Percentiles rank a stretch among this genome's conserved stretches.
Evolutionary conservation across 2,329 filamentous ascomycete species (phyloP).

Genomic region (Sclerotinia minor): DNA sequence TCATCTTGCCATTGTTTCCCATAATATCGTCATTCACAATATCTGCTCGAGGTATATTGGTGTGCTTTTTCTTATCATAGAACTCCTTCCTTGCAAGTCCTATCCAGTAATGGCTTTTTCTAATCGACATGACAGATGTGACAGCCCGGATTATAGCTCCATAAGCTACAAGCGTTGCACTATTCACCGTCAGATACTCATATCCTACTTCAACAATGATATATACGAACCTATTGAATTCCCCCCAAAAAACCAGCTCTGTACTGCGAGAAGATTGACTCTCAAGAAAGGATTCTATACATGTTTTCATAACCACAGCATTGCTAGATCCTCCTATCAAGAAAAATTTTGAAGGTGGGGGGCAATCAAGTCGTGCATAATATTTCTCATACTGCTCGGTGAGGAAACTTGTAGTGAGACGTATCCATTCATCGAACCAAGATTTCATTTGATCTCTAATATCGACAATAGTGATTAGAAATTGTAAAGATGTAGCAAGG

Average conservation of each 20-base stretch:
- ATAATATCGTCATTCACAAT: slow-evolving; percentile 8
- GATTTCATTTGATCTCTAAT: slow-evolving; percentile 12
- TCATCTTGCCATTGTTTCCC: neutral
- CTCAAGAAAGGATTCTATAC: neutral
- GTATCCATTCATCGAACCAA: neutral
- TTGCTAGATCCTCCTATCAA: slow-evolving; percentile 1
- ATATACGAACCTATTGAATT: slow-evolving; percentile 1
- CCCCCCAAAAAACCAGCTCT: neutral
- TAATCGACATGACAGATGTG: slow-evolving; percentile 5
- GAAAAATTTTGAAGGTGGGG: slow-evolving; percentile 3
- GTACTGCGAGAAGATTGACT: neutral
- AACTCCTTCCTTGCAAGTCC: slow-evolving; percentile 7
- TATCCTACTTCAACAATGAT: neutral
- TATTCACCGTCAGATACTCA: slow-evolving; percentile 3
- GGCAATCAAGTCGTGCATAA: neutral
- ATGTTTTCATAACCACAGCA: slow-evolving; percentile 1
- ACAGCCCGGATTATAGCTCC: neutral
- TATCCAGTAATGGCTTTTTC: slow-evolving; percentile 12
- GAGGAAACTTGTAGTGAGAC: slow-evolving; percentile 1
- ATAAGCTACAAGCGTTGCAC: slow-evolving; percentile 1
- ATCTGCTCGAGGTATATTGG: slow-evolving; percentile 1
- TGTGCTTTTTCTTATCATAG: slow-evolving; percentile 8
- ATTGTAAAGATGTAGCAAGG: neutral
- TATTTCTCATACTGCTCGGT: slow-evolving; percentile 2
- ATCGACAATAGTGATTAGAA: neutral